Conservation (phyloP, 305 asterid species). For the Fraxinus paxiana region DNA sequence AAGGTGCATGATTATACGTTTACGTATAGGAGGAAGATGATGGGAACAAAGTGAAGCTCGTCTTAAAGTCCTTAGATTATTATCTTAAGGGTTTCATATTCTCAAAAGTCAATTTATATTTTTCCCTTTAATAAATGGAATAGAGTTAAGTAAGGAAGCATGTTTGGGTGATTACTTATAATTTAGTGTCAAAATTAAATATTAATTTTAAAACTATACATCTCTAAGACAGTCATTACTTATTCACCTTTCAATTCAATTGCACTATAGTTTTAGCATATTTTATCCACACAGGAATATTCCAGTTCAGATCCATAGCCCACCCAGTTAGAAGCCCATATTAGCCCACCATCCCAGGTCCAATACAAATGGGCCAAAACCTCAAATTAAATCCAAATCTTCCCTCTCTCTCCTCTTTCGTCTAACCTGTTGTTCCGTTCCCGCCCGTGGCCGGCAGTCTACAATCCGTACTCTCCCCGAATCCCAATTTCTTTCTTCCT, state of each 20-base stretch:
- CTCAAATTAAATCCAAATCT: background rate
- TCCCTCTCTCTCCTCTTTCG: background rate
- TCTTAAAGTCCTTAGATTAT: too few species aligned
- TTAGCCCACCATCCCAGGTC: background rate
- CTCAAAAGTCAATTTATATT: background rate
- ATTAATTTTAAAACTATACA: too few species aligned
- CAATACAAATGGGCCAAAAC: background rate
- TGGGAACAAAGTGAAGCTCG: background rate
- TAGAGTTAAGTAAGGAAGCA: background rate
- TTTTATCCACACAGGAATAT: background rate
- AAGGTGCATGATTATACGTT: background rate
- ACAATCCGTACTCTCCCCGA: background rate
- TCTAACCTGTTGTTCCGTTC: background rate
- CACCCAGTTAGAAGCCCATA: background rate
- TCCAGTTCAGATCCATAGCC: background rate
- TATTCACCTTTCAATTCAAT: background rate
- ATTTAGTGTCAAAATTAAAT: too few species aligned
- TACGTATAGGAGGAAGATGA: background rate
- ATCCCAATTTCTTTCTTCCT: background rate
- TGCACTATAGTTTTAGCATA: background rate
- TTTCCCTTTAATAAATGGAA: background rate
- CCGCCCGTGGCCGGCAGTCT: background rate
- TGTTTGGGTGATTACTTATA: background rate
- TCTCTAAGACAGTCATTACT: too few species aligned
- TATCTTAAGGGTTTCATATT: too few species aligned